Evolutionary conservation across 129 eudicot species (phyloP).

Genomic region (Saussurea involucrata): DNA sequence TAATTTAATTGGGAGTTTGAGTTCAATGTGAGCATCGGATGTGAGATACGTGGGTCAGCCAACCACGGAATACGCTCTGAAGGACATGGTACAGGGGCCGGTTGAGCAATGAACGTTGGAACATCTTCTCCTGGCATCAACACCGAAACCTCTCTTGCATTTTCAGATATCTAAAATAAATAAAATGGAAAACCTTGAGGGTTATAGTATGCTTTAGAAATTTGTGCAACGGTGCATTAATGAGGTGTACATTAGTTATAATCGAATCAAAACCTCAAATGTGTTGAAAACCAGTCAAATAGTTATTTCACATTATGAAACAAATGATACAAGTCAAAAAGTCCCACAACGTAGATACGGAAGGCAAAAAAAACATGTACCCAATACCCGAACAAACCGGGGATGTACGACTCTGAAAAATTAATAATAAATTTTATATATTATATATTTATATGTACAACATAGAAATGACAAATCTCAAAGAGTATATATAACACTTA

Average conservation of each 20-base stretch:
- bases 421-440: too few species aligned
- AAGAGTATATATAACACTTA: too few species aligned
- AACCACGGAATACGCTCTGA: constrained; percentile 67
- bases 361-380: too few species aligned
- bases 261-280: background rate
- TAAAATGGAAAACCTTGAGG: background rate
- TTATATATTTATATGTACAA: too few species aligned
- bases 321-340: background rate
- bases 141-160: constrained; percentile 74
- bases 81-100: constrained; percentile 80
- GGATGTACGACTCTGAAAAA: too few species aligned
- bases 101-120: constrained; percentile 90
- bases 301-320: background rate
- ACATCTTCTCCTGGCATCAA: constrained; percentile 84
- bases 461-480: too few species aligned
- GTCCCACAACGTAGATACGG: too few species aligned
- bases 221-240: background rate
- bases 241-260: background rate
- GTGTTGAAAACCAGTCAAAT: too few species aligned
- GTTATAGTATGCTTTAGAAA: background rate
- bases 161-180: constrained; percentile 43
- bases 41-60: constrained; percentile 25
- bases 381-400: too few species aligned
- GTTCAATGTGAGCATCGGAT: constrained; percentile 20
- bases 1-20: constrained; percentile 26